phyloP scores from a whole-genome alignment of 495 filamentous ascomycete genomes.

The Evansstolkia leycettana region DNA sequence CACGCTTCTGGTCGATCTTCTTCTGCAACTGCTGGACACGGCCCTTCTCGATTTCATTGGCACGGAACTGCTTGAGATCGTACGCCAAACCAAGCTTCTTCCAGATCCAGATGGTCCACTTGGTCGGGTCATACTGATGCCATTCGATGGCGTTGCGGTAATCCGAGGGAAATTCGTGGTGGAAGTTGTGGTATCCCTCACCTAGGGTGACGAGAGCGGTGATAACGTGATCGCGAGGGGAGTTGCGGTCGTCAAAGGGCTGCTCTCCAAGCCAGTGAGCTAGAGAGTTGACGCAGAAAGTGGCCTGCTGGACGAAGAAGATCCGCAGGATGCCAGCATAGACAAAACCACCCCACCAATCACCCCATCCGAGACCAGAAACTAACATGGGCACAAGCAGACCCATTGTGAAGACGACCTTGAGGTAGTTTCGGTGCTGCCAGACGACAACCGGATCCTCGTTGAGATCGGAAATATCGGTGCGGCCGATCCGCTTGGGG shows the following conservation, averaged over 20 bases:
- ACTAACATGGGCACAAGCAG: conserved; percentile 73
- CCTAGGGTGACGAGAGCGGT: conserved; percentile 93
- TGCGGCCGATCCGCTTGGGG: conserved; percentile 84
- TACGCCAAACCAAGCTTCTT: conserved; percentile 91
- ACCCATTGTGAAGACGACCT: conserved; percentile 78
- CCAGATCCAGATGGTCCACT: conserved; percentile 91
- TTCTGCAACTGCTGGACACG: conserved; percentile 95
- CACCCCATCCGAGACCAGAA: conserved; percentile 78
- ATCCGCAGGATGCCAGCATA: conserved; percentile 93
- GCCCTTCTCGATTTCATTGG: conserved; percentile 98
- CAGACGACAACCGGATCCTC: conserved; percentile 87
- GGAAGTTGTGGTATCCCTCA: conserved; percentile 99
- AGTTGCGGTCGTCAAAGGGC: conserved; percentile 98
- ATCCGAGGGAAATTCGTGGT: conserved; percentile 98
- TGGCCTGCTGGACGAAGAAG: conserved; percentile 98
- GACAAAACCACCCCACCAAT: conserved; percentile 84
- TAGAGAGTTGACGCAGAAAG: conserved; percentile 98
- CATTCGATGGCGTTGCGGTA: conserved; percentile 98
- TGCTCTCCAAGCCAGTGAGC: conserved; percentile 99
- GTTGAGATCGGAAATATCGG: conserved; percentile 94
- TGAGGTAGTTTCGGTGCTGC: conserved; percentile 92
- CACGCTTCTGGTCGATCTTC: conserved; percentile 95
- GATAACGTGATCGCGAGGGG: conserved; percentile 89
- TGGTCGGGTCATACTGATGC: conserved; percentile 98
- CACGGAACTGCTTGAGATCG: conserved; percentile 92